Evolutionary conservation across 2,329 filamentous ascomycete genomes (phyloP).

Genomic region (Xylaria sp.): DNA sequence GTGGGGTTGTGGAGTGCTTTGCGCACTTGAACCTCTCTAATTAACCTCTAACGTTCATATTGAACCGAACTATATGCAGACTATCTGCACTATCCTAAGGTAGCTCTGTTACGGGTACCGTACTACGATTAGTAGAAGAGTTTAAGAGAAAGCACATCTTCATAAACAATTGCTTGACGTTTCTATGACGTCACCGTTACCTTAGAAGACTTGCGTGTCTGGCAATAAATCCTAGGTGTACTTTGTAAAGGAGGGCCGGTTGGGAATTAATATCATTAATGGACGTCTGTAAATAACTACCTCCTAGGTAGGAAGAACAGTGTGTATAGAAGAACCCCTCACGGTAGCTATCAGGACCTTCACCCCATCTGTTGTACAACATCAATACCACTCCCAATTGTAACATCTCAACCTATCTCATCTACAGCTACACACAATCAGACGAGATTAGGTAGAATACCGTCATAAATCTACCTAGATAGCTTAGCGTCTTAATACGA

Average conservation of each 20-base stretch:
- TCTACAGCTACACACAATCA: background rate
- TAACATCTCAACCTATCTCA: background rate
- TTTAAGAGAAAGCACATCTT: too few species aligned
- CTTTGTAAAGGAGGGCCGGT: background rate
- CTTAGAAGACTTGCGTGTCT: background rate
- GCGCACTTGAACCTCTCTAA: too few species aligned
- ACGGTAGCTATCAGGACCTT: background rate
- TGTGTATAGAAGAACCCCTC: slow-evolving; percentile 6
- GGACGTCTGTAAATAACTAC: too few species aligned
- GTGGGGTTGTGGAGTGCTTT: too few species aligned
- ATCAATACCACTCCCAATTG: background rate
- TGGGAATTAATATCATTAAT: background rate
- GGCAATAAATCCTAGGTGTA: background rate
- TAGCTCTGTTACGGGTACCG: too few species aligned
- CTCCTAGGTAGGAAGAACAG: background rate
- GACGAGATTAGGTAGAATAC: background rate
- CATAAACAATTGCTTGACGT: too few species aligned
- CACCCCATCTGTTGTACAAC: background rate
- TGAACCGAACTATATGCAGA: too few species aligned
- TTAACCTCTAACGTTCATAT: too few species aligned
- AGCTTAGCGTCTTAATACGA: background rate
- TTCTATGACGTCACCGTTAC: slow-evolving; percentile 26
- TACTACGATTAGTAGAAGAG: too few species aligned
- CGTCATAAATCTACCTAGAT: background rate
- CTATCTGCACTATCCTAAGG: too few species aligned